Conservation (phyloP, 78 protist species). For the Andalucia godoyi region DNA sequence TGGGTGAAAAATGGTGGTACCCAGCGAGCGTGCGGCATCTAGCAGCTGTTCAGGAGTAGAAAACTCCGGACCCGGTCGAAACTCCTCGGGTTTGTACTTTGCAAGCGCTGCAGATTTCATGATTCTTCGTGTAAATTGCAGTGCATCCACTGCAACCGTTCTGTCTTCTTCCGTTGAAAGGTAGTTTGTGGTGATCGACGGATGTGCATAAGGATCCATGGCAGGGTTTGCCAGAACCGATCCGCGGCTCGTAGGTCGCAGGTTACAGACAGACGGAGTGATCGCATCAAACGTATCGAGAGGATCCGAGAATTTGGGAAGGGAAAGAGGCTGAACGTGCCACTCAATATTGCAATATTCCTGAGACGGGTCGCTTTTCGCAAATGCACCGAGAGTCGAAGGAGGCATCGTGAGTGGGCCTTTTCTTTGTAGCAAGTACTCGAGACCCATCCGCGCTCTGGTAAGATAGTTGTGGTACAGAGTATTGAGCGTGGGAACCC, state of each 20-base stretch:
- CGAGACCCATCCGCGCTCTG: not conserved
- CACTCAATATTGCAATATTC: not conserved
- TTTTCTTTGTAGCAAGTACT: not conserved
- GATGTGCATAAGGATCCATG: not conserved
- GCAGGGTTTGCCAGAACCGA: not conserved
- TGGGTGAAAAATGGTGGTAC: constrained; percentile 43
- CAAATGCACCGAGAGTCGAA: not conserved
- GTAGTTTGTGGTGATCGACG: constrained; percentile 38
- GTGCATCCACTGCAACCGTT: not conserved
- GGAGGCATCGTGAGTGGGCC: constrained; percentile 21
- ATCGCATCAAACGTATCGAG: not conserved
- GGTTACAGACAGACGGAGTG: constrained; percentile 6
- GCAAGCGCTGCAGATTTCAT: not conserved
- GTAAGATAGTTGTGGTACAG: not conserved
- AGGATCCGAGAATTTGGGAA: not conserved
- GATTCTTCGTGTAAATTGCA: not conserved
- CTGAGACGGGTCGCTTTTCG: not conserved
- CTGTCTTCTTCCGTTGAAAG: constrained; percentile 3
- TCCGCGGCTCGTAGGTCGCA: constrained; percentile 13
- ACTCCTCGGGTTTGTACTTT: not conserved
- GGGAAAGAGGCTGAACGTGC: constrained; percentile 11
- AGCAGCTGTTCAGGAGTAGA: not conserved
- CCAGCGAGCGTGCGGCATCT: not conserved
- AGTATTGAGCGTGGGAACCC: not conserved
- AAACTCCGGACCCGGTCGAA: not conserved